Evolutionary conservation across 83 land plant species (phyloP), one percentile per base, ranked within the genome.

Genomic region (Isoetes engelmannii): DNA sequence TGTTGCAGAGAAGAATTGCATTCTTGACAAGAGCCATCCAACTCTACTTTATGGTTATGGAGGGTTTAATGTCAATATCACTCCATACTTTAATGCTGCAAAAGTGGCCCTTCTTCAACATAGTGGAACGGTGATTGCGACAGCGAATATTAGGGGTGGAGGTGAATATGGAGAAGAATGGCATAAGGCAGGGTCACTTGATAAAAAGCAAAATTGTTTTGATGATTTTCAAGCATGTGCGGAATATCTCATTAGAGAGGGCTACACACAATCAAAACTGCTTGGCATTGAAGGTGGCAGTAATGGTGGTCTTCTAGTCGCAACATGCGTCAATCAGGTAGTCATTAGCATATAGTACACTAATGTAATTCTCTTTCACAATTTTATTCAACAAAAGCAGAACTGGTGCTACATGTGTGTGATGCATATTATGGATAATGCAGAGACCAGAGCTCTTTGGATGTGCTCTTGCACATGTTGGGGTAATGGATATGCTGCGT

Each of bases 141-240:
- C 87, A 28, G 99, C 92, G 54, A 95, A 95, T 63, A 95, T 89
- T 28, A 88, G 99, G 47, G 99, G 99, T 56, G 99, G 97, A 65
- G 99, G 99, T 17, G 99, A 95, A 61, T 95, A 95, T 83, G 99
- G 99, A 56, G 95, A 95, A 61, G 97, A 95, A 75, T 95, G 99
- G 99, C 99, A 95, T 70, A 88, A 84, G 71, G 87, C 91, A 13
- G 99, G 97, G 13, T 74, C 88, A n/a, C 87, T 95, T 68, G 74
- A 86, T 5, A 89, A 84, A 21, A 95, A 95, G 69, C 99, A 95
- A 69, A 92, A 95, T 71, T 85, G 89, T 74, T 95, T 95, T 81
- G 99, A 95, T 81, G 99, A 95, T 74, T 95, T 95, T 69, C 87
- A 86, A 56, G 70, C 97, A 66, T 83, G 88, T 65, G 83, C 89